Conservation (phyloP, 805 yeast genomes). For the Myxozyma udenii region DNA sequence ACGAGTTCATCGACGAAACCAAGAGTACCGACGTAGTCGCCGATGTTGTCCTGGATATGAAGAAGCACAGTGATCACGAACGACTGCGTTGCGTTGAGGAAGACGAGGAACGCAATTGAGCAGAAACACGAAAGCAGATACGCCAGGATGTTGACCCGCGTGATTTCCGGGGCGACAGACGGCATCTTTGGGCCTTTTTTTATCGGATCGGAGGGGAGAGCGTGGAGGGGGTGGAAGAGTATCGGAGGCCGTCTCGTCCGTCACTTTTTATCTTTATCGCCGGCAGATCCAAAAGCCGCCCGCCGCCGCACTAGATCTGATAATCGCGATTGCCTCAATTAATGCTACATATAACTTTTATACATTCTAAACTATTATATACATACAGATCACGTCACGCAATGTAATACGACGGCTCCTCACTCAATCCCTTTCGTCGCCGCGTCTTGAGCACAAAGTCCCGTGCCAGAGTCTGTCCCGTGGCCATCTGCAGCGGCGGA, state of each 20-base stretch:
- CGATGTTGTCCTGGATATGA: conserved; percentile 38
- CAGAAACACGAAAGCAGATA: conserved; percentile 43
- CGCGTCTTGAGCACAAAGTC: conserved; percentile 89
- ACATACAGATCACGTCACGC: background rate
- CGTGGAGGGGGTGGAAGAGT: no score
- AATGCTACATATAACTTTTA: no score
- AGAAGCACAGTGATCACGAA: conserved; percentile 44
- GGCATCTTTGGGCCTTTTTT: background rate
- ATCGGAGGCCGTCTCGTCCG: no score
- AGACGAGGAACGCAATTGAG: conserved; percentile 46
- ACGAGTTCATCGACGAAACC: conserved; percentile 61
- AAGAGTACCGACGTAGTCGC: conserved; percentile 49
- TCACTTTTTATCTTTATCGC: background rate
- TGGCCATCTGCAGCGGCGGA: conserved; percentile 74
- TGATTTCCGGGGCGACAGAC: conserved; percentile 3
- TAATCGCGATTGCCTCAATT: background rate
- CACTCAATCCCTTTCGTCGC: conserved; percentile 77
- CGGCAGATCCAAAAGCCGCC: background rate
- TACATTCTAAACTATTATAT: no score
- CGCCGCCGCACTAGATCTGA: background rate
- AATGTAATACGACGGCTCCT: conserved; percentile 51
- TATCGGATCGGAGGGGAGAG: no score
- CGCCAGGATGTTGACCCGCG: conserved; percentile 30
- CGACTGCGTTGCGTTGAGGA: conserved; percentile 46
- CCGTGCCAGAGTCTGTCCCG: conserved; percentile 65